Percentiles rank a stretch among this genome's conserved stretches.
These are phyloP conservation scores for Trichoderma oligosporum DNA, from an alignment of 2,329 filamentous ascomycete species.

Conservation along the genomic window DNA sequence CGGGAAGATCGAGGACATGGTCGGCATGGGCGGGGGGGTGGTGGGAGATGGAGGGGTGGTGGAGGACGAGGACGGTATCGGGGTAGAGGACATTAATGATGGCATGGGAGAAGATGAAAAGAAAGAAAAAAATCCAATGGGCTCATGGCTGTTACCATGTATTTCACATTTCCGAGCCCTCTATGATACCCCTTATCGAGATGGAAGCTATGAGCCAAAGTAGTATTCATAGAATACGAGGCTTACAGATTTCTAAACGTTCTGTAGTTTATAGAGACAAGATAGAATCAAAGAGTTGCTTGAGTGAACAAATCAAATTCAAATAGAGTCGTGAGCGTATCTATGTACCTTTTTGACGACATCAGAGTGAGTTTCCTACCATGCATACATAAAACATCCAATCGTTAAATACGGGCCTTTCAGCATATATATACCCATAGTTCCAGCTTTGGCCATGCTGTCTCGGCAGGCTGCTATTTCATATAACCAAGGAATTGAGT, in stretches of 20 bases:
- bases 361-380: conserved; percentile 14
- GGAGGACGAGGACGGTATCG: conserved; percentile 41
- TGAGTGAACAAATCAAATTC: conserved; percentile 12
- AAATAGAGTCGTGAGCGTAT: conserved; percentile 17
- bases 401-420: conserved; percentile 17
- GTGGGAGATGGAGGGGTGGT: conserved; percentile 28
- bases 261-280: background rate
- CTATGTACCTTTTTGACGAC: conserved; percentile 18
- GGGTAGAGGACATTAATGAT: conserved; percentile 31
- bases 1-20: conserved; percentile 34
- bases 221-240: background rate
- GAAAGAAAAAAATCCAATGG: background rate
- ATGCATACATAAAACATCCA: conserved; percentile 17
- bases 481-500: background rate
- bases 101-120: background rate
- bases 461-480: conserved; percentile 4
- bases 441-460: conserved; percentile 11
- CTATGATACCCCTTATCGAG: conserved; percentile 16
- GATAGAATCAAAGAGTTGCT: background rate
- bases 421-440: conserved; percentile 11
- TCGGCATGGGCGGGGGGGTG: conserved; percentile 28
- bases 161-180: background rate
- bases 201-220: background rate
- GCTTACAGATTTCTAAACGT: background rate
- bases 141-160: conserved; percentile 2